These are phyloP conservation scores for Ricinus communis DNA, from an alignment of 345 rosid genomes.

Conservation along the genomic window DNA sequence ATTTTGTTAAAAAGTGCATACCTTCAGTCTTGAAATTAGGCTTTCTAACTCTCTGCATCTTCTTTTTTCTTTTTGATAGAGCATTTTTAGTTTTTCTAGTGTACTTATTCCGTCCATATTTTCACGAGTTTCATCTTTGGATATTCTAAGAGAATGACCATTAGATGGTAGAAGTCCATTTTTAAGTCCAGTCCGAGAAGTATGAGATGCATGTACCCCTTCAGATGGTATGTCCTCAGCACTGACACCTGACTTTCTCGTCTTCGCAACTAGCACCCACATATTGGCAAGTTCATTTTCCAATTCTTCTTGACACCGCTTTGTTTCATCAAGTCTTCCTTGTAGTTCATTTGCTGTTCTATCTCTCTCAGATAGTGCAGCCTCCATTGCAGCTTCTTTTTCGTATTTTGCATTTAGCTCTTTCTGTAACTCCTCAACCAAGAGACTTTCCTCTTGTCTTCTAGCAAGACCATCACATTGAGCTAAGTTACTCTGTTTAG, in stretches of 20 bases:
- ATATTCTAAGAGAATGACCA: slow-evolving; percentile 20
- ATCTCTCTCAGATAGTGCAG: slow-evolving; percentile 42
- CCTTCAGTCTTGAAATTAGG: slow-evolving; percentile 48
- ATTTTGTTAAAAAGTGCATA: slow-evolving; percentile 30
- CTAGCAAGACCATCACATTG: slow-evolving; percentile 28
- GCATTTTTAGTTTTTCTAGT: slow-evolving; percentile 34
- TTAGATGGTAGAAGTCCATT: too few species aligned
- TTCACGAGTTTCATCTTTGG: slow-evolving; percentile 28
- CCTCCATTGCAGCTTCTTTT: slow-evolving; percentile 45
- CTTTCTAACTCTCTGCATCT: slow-evolving; percentile 52
- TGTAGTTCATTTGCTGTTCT: slow-evolving; percentile 40
- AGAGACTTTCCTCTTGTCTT: slow-evolving; percentile 30
- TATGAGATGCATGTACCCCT: slow-evolving; percentile 15
- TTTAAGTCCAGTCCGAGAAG: too few species aligned
- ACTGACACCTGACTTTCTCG: slow-evolving; percentile 38
- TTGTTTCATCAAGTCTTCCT: slow-evolving; percentile 51
- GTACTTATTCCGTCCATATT: slow-evolving; percentile 28
- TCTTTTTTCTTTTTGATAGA: slow-evolving; percentile 43
- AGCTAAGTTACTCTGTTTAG: slow-evolving; percentile 26
- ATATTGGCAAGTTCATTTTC: slow-evolving; percentile 63
- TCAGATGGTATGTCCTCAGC: slow-evolving; percentile 27
- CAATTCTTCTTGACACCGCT: slow-evolving; percentile 47
- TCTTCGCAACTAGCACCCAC: slow-evolving; percentile 59
- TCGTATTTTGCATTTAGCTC: slow-evolving; percentile 43
- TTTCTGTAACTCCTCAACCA: slow-evolving; percentile 46